phyloP scores from a whole-genome alignment of 306 rosid species.

The Lagenaria siceraria region DNA sequence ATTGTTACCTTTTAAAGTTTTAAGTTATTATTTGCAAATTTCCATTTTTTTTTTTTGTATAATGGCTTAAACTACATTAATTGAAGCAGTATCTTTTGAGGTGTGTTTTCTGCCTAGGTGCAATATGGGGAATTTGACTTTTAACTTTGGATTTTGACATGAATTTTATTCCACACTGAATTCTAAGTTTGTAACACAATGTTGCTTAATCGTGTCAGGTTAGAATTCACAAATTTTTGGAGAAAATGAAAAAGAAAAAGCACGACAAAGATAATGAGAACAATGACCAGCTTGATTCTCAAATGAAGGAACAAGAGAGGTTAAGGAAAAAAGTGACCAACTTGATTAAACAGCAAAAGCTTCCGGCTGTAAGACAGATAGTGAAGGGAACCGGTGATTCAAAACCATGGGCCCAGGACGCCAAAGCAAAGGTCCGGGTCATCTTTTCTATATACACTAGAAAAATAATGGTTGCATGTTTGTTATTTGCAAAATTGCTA shows the following conservation, averaged over 20 bases:
- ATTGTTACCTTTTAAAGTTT: neutral
- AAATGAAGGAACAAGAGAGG: conserved; percentile 38
- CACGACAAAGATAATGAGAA: conserved; percentile 28
- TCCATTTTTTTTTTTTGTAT: neutral
- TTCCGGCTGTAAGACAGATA: conserved; percentile 39
- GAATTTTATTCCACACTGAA: neutral
- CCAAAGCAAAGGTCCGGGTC: conserved; percentile 57
- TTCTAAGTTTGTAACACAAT: conserved; percentile 13
- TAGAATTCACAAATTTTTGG: conserved; percentile 68
- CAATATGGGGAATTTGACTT: neutral
- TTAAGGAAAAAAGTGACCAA: conserved; percentile 57
- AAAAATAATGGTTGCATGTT: conserved; percentile 5
- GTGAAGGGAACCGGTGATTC: conserved; percentile 36
- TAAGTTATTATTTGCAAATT: neutral
- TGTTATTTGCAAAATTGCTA: conserved; percentile 2
- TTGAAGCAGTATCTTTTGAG: neutral
- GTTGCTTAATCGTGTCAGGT: conserved; percentile 40
- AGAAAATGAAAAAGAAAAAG: conserved; percentile 44
- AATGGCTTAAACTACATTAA: neutral
- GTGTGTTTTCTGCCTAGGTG: neutral
- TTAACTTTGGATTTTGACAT: neutral
- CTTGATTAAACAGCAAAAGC: conserved; percentile 74
- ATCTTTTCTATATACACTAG: conserved; percentile 6
- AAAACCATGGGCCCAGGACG: conserved; percentile 57
- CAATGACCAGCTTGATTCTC: conserved; percentile 13